These are phyloP conservation scores for Parachlorella kessleri DNA, from an alignment of 139 green algal genomes.

Conservation along the genomic window DNA sequence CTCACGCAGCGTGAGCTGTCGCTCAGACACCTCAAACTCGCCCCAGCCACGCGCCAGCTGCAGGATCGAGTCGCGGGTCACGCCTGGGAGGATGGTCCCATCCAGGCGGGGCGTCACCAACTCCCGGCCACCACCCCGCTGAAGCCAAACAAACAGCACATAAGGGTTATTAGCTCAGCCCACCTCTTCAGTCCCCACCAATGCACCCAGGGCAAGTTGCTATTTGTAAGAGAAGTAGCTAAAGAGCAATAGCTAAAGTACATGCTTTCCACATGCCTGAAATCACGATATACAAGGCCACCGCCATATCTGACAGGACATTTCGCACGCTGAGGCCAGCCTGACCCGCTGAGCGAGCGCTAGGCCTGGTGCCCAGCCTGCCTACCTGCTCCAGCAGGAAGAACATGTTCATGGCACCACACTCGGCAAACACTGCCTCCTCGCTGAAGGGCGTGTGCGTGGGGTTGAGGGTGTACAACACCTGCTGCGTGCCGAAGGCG, in stretches of 20 bases:
- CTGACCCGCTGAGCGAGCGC: too few species aligned
- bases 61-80: conserved; percentile 80
- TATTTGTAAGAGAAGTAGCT: too few species aligned
- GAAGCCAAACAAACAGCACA: too few species aligned
- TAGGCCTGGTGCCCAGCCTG: too few species aligned
- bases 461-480: conserved; percentile 46
- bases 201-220: too few species aligned
- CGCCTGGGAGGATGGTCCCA: conserved; percentile 83
- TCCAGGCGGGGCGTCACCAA: conserved; percentile 78
- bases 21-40: conserved; percentile 64
- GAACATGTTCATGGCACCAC: conserved; percentile 88
- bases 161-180: too few species aligned
- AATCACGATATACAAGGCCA: too few species aligned
- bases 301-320: too few species aligned
- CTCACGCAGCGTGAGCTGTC: conserved; percentile 39
- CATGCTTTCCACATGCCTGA: too few species aligned
- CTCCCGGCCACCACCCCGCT: conserved; percentile 44
- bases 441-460: conserved; percentile 15
- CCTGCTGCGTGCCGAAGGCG: conserved; percentile 35
- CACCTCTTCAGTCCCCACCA: too few species aligned
- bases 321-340: too few species aligned
- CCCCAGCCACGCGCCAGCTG: conserved; percentile 56
- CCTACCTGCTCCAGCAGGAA: conserved; percentile 67
- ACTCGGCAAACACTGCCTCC: conserved; percentile 58
- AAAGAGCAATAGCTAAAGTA: too few species aligned